These are phyloP conservation scores for Neurospora sp. DNA, from an alignment of 2,329 filamentous ascomycete species.

Conservation along the genomic window DNA sequence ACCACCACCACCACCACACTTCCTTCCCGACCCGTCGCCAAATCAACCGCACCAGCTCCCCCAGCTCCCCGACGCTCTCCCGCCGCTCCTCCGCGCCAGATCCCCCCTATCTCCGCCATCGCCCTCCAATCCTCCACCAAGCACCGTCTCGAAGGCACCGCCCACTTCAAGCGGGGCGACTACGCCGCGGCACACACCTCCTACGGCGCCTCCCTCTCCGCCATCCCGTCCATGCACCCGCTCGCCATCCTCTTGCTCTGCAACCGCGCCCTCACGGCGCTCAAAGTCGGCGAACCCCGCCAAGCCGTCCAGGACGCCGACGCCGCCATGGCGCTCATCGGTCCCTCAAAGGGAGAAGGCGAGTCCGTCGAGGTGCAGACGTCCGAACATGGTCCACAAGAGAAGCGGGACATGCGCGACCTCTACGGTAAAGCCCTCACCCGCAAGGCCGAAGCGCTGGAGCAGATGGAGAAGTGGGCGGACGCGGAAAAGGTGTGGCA, in stretches of 20 bases:
- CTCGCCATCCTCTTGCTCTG: slow-evolving; percentile 80
- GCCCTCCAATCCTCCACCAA: slow-evolving; percentile 67
- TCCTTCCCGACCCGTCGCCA: slow-evolving; percentile 28
- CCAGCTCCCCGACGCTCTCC: slow-evolving; percentile 24
- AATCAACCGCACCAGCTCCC: slow-evolving; percentile 21
- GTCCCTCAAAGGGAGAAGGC: slow-evolving; percentile 63
- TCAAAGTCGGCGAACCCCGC: slow-evolving; percentile 90
- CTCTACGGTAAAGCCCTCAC: slow-evolving; percentile 89
- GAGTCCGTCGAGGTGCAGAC: slow-evolving; percentile 65
- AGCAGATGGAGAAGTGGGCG: slow-evolving; percentile 88
- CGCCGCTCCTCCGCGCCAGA: slow-evolving; percentile 41
- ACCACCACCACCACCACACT: slow-evolving; percentile 17
- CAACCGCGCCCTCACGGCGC: slow-evolving; percentile 79
- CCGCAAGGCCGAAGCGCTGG: slow-evolving; percentile 89
- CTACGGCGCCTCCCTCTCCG: slow-evolving; percentile 67
- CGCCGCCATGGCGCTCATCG: slow-evolving; percentile 68
- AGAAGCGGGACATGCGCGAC: slow-evolving; percentile 77
- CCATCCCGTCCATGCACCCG: slow-evolving; percentile 69
- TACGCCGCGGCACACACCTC: slow-evolving; percentile 76
- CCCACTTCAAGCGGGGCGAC: slow-evolving; percentile 89
- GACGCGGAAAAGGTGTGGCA: slow-evolving; percentile 78
- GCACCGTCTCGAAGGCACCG: slow-evolving; percentile 69
- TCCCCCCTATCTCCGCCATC: slow-evolving; percentile 58
- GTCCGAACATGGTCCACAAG: slow-evolving; percentile 40
- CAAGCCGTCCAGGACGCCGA: slow-evolving; percentile 79